Evolutionary conservation across 1,284 basidiomycete species (phyloP).

Genomic region (Microbotryum lychnidis-dioicae): DNA sequence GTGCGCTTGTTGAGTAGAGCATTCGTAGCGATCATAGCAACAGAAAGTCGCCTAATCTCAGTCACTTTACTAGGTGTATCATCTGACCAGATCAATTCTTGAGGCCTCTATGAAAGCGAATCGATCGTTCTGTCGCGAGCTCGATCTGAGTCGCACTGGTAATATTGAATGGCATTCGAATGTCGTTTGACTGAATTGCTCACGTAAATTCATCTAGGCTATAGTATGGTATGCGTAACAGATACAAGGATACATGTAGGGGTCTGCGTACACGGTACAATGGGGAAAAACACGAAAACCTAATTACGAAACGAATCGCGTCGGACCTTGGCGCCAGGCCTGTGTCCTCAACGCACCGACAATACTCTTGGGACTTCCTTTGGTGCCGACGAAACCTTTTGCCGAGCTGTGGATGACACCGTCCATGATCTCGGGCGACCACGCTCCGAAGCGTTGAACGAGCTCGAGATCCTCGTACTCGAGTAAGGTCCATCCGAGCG

Average conservation of each 20-base stretch:
- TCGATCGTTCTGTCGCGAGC: no score
- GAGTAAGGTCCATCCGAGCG: constrained; percentile 26
- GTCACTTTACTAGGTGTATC: no score
- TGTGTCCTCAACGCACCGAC: constrained; percentile 19
- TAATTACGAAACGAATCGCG: constrained; percentile 12
- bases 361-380: constrained; percentile 21
- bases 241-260: background rate
- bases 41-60: no score
- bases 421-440: constrained; percentile 20
- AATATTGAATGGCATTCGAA: no score
- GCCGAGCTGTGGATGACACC: constrained; percentile 20
- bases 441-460: constrained; percentile 21
- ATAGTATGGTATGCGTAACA: background rate
- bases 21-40: no score
- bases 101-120: no score
- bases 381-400: constrained; percentile 24
- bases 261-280: no score
- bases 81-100: no score
- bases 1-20: no score
- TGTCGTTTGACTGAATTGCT: no score
- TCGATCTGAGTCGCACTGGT: no score
- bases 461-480: constrained; percentile 29
- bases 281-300: no score
- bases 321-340: constrained; percentile 23
- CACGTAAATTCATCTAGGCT: background rate